phyloP scores from a whole-genome alignment of 768 basidiomycete genomes.

The Calocybe cyanea region DNA sequence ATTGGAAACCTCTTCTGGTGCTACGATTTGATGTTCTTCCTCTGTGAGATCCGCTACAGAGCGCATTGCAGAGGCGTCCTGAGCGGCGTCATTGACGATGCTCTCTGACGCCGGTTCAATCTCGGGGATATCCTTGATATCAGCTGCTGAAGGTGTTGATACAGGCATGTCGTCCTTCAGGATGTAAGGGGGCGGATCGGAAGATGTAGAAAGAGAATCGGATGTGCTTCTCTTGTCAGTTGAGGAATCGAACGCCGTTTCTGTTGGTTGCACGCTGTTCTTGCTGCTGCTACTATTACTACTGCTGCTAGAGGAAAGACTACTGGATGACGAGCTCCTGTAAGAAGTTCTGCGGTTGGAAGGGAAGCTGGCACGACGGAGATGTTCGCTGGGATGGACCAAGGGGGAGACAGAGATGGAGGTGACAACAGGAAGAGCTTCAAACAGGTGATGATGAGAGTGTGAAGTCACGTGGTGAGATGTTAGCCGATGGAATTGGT shows the following conservation, averaged over 20 bases:
- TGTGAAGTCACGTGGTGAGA: slow-evolving; percentile 18
- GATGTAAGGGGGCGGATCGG: slow-evolving; percentile 8
- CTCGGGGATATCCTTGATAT: background rate
- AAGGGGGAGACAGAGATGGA: slow-evolving; percentile 31
- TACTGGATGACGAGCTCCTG: slow-evolving; percentile 15
- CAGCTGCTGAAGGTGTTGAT: background rate
- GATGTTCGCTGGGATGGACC: slow-evolving; percentile 33
- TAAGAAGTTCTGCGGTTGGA: slow-evolving; percentile 13
- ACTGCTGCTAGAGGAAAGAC: no score
- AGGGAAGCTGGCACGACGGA: slow-evolving; percentile 17
- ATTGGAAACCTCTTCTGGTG: slow-evolving; percentile 19
- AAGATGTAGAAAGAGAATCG: slow-evolving; percentile 7
- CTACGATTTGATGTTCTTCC: background rate
- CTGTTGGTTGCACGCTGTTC: no score
- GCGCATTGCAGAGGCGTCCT: no score
- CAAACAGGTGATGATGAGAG: slow-evolving; percentile 18
- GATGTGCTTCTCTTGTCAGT: slow-evolving; percentile 6
- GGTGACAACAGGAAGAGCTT: slow-evolving; percentile 21
- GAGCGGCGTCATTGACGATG: background rate
- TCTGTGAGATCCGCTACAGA: background rate
- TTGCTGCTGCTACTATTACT: background rate
- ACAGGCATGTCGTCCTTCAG: no score
- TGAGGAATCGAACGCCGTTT: no score
- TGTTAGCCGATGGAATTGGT: slow-evolving; percentile 12
- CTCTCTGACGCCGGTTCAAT: background rate